Evolutionary conservation across 75 land plant genomes (phyloP), one percentile per base, ranked within the genome.

Genomic region (Pinus albicaulis): DNA sequence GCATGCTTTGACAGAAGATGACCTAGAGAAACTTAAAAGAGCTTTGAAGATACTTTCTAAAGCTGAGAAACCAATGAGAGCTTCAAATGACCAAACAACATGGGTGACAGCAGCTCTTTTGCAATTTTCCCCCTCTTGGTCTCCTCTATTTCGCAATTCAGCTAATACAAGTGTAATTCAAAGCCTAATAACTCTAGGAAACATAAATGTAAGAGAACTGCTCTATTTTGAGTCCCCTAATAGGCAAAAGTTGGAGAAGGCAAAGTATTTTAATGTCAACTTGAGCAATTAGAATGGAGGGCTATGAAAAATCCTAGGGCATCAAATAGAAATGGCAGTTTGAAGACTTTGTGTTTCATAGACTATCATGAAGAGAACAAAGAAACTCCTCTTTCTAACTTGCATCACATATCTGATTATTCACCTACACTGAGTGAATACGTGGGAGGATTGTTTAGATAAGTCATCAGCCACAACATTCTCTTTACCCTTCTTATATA

Each of bases 71-170:
- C 86, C 77, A 64, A 55, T 84, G 20, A 76, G 83, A 71, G 59
- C 76, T 58, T 73, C 84, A 36, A 84, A 76, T 73, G 75, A 84
- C 26, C 66, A 56, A n/a, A 41, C 84, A 25, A 84, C 84, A 28
- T 84, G 86, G 86, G 61, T 84, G 28, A 84, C 76, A 57, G 84
- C 86, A 31, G 77, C 79, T 17, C 60, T 58, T 84, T 58, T 84
- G n/a, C 84, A 84, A 57, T 78, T 84, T 63, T 77, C 63, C 41
- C 78, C 80, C 15, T 75, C 62, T 63, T 71, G 72, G 15, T 75
- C 88, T 26, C 77, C 59, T 26, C 63, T 76, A 31, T 77, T 77
- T 20, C 83, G 78, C 55, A 76, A 78, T 12, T 81, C 75, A 14
- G 74, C 68, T 10, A 56, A 72, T 20, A 80, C 86, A 11, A 84